These are phyloP conservation scores for Medakamo hakoo DNA, from an alignment of 139 green algal genomes.

Conservation along the genomic window DNA sequence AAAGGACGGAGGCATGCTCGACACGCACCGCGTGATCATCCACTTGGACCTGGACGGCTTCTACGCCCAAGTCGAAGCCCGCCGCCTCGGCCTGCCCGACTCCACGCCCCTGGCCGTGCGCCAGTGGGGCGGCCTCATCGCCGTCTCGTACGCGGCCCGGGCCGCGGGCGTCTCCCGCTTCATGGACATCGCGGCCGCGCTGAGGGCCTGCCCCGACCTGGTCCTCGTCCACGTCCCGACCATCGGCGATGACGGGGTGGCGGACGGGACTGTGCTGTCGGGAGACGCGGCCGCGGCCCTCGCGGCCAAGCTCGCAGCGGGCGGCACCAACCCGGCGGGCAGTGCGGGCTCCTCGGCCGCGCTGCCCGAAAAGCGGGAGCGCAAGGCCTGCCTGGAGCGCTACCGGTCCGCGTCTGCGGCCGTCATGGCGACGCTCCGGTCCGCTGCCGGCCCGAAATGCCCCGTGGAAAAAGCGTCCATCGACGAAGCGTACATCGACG, in stretches of 20 bases:
- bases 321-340: neutral
- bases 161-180: constrained; percentile 55
- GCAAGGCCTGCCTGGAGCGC: constrained; percentile 58
- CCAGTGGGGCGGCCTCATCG: constrained; percentile 71
- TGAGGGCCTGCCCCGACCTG: constrained; percentile 58
- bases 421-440: neutral
- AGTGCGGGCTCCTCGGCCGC: neutral
- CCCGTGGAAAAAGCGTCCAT: no score
- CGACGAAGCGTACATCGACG: neutral
- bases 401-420: constrained; percentile 69
- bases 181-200: constrained; percentile 46
- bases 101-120: constrained; percentile 61
- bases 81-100: constrained; percentile 41
- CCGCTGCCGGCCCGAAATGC: no score
- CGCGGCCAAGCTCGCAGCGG: neutral
- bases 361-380: constrained; percentile 2
- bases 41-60: constrained; percentile 54
- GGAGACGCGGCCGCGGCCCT: neutral
- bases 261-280: neutral
- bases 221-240: constrained; percentile 71
- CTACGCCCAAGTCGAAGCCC: constrained; percentile 58
- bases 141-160: constrained; percentile 80
- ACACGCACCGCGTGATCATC: constrained; percentile 28
- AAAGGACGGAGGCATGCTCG: no score
- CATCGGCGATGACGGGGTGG: constrained; percentile 30